phyloP scores from a whole-genome alignment of 2,329 filamentous ascomycete genomes.

The Clonostachys rosea region DNA sequence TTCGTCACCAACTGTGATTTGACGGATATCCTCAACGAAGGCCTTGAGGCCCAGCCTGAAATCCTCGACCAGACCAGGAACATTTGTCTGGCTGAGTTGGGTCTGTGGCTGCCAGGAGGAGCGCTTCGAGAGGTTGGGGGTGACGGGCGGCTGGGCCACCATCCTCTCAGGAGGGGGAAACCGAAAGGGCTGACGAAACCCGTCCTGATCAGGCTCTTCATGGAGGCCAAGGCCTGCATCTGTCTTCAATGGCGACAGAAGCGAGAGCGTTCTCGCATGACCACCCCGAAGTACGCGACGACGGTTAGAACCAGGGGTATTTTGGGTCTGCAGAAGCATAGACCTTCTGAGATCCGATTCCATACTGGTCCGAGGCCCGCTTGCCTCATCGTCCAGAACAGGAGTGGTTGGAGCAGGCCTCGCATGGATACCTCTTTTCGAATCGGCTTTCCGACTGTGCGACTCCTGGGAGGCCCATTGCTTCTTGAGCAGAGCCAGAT shows the following conservation, averaged over 20 bases:
- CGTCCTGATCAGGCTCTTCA: conserved; percentile 26
- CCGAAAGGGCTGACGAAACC: conserved; percentile 11
- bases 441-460: conserved; percentile 68
- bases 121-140: conserved; percentile 42
- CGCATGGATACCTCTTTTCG: conserved; percentile 44
- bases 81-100: conserved; percentile 32
- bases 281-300: conserved; percentile 66
- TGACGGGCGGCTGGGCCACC: conserved; percentile 25
- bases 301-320: conserved; percentile 32
- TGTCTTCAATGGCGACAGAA: conserved; percentile 67
- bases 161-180: conserved; percentile 20
- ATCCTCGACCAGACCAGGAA: conserved; percentile 83
- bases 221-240: conserved; percentile 34
- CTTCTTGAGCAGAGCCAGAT: conserved; percentile 73
- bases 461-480: conserved; percentile 78
- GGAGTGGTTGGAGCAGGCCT: conserved; percentile 35
- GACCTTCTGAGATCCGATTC: conserved; percentile 74
- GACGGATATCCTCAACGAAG: conserved; percentile 91
- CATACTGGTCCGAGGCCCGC: conserved; percentile 28
- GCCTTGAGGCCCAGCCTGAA: conserved; percentile 87
- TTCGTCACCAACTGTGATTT: conserved; percentile 95
- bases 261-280: conserved; percentile 64
- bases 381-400: conserved; percentile 20
- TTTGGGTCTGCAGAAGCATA: conserved; percentile 47
- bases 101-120: conserved; percentile 55